Percentiles rank a stretch among this genome's conserved stretches.
These are phyloP conservation scores for Boletellus dicymbophilus DNA, from an alignment of 1,284 basidiomycete genomes.

Conservation along the genomic window DNA sequence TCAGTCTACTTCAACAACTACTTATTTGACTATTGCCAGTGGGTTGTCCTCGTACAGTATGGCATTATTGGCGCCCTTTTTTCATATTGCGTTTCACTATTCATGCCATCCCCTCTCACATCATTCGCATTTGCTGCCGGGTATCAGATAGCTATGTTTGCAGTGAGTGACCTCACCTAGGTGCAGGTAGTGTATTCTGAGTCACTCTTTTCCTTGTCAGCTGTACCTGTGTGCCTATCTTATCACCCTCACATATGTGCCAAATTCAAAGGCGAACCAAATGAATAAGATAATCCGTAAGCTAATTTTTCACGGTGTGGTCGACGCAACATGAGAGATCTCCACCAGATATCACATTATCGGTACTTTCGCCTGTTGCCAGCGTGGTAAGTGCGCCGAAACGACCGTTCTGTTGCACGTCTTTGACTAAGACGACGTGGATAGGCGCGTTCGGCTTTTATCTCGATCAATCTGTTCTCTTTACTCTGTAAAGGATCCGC, in stretches of 20 bases:
- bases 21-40: slow-evolving; percentile 40
- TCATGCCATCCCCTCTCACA: slow-evolving; percentile 67
- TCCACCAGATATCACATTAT: slow-evolving; percentile 60
- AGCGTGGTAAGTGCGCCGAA: slow-evolving; percentile 61
- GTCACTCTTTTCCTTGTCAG: slow-evolving; percentile 34
- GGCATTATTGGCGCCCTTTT: slow-evolving; percentile 70
- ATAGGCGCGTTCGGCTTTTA: slow-evolving; percentile 62
- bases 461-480: slow-evolving; percentile 78
- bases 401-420: background rate
- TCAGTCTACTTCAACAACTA: background rate
- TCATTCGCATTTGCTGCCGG: slow-evolving; percentile 75
- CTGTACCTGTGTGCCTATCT: slow-evolving; percentile 67
- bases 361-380: slow-evolving; percentile 67
- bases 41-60: slow-evolving; percentile 72
- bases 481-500: slow-evolving; percentile 66
- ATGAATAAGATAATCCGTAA: slow-evolving; percentile 63
- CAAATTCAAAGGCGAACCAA: slow-evolving; percentile 50
- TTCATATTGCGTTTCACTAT: slow-evolving; percentile 65
- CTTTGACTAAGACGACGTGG: slow-evolving; percentile 1
- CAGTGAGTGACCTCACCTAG: slow-evolving; percentile 43
- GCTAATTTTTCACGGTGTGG: slow-evolving; percentile 8
- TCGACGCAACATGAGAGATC: background rate
- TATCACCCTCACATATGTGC: slow-evolving; percentile 70
- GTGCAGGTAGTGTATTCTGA: background rate
- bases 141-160: slow-evolving; percentile 74